A percentile compares a stretch with the other conserved stretches of the same genome.
Conservation (phyloP, 345 rosid genomes). For the Camelina neglecta region DNA sequence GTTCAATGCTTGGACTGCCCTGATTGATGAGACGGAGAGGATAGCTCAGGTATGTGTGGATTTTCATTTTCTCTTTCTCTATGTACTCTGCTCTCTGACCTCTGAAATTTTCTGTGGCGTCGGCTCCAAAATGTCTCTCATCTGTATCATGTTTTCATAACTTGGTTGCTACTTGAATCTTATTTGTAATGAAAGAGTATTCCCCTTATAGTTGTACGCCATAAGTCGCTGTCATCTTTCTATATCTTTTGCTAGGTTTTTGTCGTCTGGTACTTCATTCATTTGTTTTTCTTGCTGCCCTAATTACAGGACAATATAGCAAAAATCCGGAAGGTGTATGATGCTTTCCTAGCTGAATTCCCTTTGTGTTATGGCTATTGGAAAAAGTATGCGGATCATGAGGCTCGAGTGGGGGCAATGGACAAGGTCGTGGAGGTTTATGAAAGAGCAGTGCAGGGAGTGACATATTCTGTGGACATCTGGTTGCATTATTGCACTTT, state of each 20-base stretch:
- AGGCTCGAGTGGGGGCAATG: slow-evolving; percentile 81
- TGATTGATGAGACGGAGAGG: slow-evolving; percentile 93
- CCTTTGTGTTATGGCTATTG: slow-evolving; percentile 98
- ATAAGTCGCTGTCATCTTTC: slow-evolving; percentile 13
- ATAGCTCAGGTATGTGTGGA: slow-evolving; percentile 66
- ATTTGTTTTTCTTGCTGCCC: slow-evolving; percentile 10
- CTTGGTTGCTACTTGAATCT: neutral
- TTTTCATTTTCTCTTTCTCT: neutral
- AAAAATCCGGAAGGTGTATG: slow-evolving; percentile 86
- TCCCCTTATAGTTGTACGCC: neutral
- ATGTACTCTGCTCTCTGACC: slow-evolving; percentile 8
- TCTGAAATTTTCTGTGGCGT: slow-evolving; percentile 7
- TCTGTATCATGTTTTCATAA: neutral
- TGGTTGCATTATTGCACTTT: slow-evolving; percentile 93
- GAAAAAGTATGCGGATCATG: slow-evolving; percentile 99
- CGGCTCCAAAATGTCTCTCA: neutral
- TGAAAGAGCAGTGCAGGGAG: slow-evolving; percentile 89
- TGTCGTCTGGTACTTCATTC: neutral
- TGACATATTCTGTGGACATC: slow-evolving; percentile 97
- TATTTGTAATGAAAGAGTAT: neutral
- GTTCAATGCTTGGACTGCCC: slow-evolving; percentile 89
- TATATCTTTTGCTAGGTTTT: neutral
- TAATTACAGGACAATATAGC: slow-evolving; percentile 72
- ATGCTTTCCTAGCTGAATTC: slow-evolving; percentile 89
- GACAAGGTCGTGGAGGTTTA: slow-evolving; percentile 97